Evolutionary conservation across 306 rosid genomes (phyloP).

Genomic region (Albizia julibrissin): DNA sequence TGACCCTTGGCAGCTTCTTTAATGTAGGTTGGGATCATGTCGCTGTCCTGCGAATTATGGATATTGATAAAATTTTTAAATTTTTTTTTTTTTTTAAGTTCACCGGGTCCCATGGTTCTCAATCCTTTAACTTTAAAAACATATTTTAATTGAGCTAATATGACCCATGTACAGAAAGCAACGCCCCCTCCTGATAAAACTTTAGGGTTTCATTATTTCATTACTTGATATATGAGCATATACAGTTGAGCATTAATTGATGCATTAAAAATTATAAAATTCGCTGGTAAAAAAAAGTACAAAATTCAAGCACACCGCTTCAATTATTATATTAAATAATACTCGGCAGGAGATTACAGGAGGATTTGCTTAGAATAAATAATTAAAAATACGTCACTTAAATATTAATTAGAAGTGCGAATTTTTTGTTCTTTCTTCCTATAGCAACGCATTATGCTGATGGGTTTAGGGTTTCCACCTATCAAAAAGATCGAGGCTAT

Average conservation of each 20-base stretch:
- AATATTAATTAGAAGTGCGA: neutral
- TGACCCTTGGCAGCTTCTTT: neutral
- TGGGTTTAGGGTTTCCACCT: conserved; percentile 29
- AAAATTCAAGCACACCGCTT: neutral
- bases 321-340: neutral
- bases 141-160: neutral
- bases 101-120: neutral
- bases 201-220: conserved; percentile 3
- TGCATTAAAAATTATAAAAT: neutral
- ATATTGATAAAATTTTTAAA: neutral
- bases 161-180: conserved; percentile 15
- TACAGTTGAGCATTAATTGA: neutral
- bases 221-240: neutral
- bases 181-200: neutral
- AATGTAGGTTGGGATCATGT: conserved; percentile 13
- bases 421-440: neutral
- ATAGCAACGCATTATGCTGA: neutral
- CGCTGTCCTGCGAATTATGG: neutral
- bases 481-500: neutral
- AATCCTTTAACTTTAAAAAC: conserved; percentile 7
- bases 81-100: neutral
- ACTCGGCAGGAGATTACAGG: neutral
- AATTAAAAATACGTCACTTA: neutral
- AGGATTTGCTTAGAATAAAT: conserved; percentile 9
- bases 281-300: too few relatives aligned